These are phyloP conservation scores for Arxiozyma telluris DNA, from an alignment of 1,139 yeast genomes.

Conservation along the genomic window DNA sequence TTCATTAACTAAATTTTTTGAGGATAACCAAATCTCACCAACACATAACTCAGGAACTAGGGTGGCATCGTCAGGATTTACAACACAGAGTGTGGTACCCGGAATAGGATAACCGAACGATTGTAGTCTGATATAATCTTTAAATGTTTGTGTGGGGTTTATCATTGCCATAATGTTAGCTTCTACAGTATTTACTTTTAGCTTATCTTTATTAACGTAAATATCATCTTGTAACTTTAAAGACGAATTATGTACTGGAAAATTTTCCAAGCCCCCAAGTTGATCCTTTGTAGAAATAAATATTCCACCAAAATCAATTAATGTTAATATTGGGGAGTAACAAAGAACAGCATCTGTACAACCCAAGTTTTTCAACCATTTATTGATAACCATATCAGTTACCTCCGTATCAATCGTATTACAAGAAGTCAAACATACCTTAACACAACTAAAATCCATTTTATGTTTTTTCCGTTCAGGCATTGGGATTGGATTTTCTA, in stretches of 20 bases:
- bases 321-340: conserved; percentile 80
- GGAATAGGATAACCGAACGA: conserved; percentile 93
- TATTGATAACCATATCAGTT: conserved; percentile 77
- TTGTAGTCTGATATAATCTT: conserved; percentile 58
- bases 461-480: conserved; percentile 61
- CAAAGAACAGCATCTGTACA: conserved; percentile 69
- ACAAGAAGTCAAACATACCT: conserved; percentile 87
- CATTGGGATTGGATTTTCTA: conserved; percentile 79
- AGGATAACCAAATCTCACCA: conserved; percentile 89
- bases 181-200: conserved; percentile 69
- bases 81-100: conserved; percentile 87
- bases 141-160: conserved; percentile 26
- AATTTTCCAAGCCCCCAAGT: conserved; percentile 39
- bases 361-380: conserved; percentile 88
- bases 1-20: conserved; percentile 26
- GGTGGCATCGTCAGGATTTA: conserved; percentile 70
- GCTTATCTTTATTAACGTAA: conserved; percentile 68
- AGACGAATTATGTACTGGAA: conserved; percentile 25
- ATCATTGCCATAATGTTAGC: conserved; percentile 28
- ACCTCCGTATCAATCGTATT: conserved; percentile 93
- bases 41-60: conserved; percentile 90
- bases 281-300: conserved; percentile 88
- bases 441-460: conserved; percentile 71
- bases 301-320: conserved; percentile 95
- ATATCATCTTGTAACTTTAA: conserved; percentile 41